phyloP scores from a whole-genome alignment of 305 asterid genomes.

The Fraxinus baroniana region DNA sequence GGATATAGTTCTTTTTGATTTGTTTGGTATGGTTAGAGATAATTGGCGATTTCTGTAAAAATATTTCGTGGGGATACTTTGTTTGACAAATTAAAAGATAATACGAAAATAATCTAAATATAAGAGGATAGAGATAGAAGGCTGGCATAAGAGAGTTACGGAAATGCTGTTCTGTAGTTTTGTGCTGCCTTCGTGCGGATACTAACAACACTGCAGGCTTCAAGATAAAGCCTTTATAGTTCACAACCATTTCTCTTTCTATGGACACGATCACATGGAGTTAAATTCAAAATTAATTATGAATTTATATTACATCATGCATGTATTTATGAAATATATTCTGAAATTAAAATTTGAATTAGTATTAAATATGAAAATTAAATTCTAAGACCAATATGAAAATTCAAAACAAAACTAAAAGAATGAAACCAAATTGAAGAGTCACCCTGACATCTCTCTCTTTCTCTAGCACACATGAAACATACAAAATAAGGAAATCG shows the following conservation, averaged over 20 bases:
- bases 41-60: not conserved
- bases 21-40: not conserved
- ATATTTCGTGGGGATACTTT: not conserved
- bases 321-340: not conserved
- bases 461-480: not conserved
- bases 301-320: not conserved
- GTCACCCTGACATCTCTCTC: not conserved
- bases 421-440: not conserved
- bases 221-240: not conserved
- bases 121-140: not conserved
- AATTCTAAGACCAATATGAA: not conserved
- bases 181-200: too few relatives aligned
- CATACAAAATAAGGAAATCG: not conserved
- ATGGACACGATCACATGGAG: not conserved
- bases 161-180: too few relatives aligned
- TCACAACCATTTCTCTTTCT: not conserved
- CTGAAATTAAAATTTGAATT: not conserved
- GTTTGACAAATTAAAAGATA: not conserved
- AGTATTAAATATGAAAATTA: not conserved
- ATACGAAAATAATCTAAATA: too few relatives aligned
- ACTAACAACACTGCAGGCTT: not conserved
- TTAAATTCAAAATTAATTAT: too few relatives aligned
- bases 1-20: not conserved
- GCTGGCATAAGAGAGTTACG: too few relatives aligned
- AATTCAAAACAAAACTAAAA: not conserved